Base-by-base conservation (phyloP, 225 moss, liverwort and hornwort genomes). In the Rhytidiadelphus loreus region DNA sequence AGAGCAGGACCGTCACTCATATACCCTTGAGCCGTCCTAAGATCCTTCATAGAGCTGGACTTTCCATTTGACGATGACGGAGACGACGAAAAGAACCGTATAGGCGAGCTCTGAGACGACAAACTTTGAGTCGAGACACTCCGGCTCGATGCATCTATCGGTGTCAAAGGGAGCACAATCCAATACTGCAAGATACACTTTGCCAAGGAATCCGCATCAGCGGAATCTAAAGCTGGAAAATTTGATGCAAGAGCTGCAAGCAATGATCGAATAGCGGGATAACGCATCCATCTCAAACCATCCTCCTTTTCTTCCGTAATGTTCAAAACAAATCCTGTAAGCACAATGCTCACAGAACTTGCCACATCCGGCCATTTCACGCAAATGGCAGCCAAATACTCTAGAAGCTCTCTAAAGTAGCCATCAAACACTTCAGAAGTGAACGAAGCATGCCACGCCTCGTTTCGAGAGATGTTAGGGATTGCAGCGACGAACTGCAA, bases 341-440 rank as follows among this genome's bases (percentile, higher is more conserved):
- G 83, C 57, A 90, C 91, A 80, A 72, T 90, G 84, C 97, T 95
- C 83, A 97, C 91, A 79, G 91, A 91, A 83, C 88, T 86, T 53
- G 90, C 88, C 15, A 88, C 89, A 81, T 89, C 94, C 16, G 93
- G 92, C 87, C 94, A 95, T 24, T 75, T 87, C 61, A 85, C 82
- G 57, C 91, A 89, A 86, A 95, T 86, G 81, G 91, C 90, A 57
- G 88, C 87, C 48, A 96, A 91, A 87, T 95, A 93, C 23, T 92
- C 87, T 32, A 96, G 77, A 53, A 97, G 93, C 87, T 97, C 96
- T 56, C 86, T 88, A 48, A 97, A 97, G 78, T 94, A 97, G 16
- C 82, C 86, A 77, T 90, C 92, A 8, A 92, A 91, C 57, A 89
- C 88, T 55, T 95, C 93, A 25, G 90, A 63, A 71, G 92, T 92